phyloP scores from a whole-genome alignment of 2,329 filamentous ascomycete genomes.

The Fusarium veterinarium region DNA sequence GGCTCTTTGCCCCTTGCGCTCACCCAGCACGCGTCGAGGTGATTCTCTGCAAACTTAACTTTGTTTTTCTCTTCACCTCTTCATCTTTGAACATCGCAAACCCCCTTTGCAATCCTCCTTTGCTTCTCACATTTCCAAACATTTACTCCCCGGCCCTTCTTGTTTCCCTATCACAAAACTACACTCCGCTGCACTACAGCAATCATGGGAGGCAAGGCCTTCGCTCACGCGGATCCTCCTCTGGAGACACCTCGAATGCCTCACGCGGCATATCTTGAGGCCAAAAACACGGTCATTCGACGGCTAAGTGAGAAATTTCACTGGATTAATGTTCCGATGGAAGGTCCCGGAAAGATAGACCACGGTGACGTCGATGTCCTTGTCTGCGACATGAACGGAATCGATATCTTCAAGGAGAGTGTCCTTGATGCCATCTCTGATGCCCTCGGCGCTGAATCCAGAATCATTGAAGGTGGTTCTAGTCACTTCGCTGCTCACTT shows the following conservation, averaged over 20 bases:
- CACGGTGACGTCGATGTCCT: conserved; percentile 82
- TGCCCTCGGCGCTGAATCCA: conserved; percentile 58
- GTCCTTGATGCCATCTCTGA: conserved; percentile 45
- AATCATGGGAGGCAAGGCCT: conserved; percentile 75
- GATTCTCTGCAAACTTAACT: background rate
- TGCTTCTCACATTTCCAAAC: background rate
- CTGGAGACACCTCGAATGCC: conserved; percentile 75
- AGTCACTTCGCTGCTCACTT: conserved; percentile 54
- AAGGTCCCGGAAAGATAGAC: conserved; percentile 74
- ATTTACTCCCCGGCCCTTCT: background rate
- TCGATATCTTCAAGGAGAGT: conserved; percentile 10
- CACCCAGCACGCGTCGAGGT: background rate
- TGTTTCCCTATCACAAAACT: background rate
- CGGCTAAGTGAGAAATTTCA: conserved; percentile 61
- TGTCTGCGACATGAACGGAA: conserved; percentile 55
- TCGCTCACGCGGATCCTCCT: conserved; percentile 57
- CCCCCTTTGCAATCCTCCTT: background rate
- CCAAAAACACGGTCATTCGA: conserved; percentile 59
- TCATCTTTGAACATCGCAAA: background rate
- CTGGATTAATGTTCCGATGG: conserved; percentile 69
- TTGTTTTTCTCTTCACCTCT: background rate
- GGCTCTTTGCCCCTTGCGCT: background rate
- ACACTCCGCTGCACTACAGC: background rate
- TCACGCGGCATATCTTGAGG: conserved; percentile 63
- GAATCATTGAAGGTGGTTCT: conserved; percentile 44